Percentiles rank a stretch among this genome's conserved stretches.
These are phyloP conservation scores for Tagetes erecta DNA, from an alignment of 129 eudicot genomes.

Conservation along the genomic window DNA sequence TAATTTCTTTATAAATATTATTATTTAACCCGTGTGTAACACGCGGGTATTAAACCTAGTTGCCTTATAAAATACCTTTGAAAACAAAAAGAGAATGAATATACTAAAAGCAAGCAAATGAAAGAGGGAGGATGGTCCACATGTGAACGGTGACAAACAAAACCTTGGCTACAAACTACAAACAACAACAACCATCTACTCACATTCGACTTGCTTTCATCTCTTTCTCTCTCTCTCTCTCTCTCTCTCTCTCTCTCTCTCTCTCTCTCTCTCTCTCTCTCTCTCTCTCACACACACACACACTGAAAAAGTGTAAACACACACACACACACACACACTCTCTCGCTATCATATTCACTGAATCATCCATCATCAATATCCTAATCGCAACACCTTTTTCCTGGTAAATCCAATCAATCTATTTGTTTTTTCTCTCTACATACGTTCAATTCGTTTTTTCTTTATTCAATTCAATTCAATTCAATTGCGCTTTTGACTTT, in stretches of 20 bases:
- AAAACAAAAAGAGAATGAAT: not conserved
- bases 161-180: conserved; percentile 6
- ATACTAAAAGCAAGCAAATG: conserved; percentile 10
- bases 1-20: too few species aligned
- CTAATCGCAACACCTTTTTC: conserved; percentile 24
- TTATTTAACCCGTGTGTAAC: too few species aligned
- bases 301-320: conserved; percentile 12
- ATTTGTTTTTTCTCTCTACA: not conserved
- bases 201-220: not conserved
- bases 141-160: conserved; percentile 30
- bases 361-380: conserved; percentile 7
- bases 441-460: not conserved
- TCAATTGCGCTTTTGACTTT: conserved; percentile 19
- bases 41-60: too few species aligned
- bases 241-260: not conserved
- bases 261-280: not conserved
- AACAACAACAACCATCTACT: conserved; percentile 21
- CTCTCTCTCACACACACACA: conserved; percentile 23
- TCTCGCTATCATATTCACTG: conserved; percentile 29
- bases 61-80: too few species aligned
- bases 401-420: conserved; percentile 24
- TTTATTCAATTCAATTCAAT: not conserved
- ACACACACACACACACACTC: not conserved
- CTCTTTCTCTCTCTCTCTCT: conserved; percentile 3
- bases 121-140: conserved; percentile 20